These are phyloP conservation scores for Ulmus americana DNA, from an alignment of 331 rosid genomes.

Conservation along the genomic window DNA sequence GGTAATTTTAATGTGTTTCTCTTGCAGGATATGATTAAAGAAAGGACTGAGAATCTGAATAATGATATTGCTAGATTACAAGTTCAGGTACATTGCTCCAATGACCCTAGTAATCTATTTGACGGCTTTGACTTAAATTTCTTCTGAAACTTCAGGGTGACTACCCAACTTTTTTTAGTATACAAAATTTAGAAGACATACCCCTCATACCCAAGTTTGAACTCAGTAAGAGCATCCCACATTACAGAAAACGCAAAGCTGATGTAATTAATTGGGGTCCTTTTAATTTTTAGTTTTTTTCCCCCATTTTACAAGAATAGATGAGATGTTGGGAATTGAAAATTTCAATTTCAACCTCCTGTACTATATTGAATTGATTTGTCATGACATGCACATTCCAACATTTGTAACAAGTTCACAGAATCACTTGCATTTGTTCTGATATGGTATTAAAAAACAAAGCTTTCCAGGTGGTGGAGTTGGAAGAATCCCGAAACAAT, in stretches of 20 bases:
- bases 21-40: slow-evolving; percentile 52
- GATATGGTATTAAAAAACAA: slow-evolving; percentile 77
- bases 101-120: slow-evolving; percentile 16
- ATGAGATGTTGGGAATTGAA: background rate
- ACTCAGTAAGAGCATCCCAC: background rate
- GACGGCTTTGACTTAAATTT: slow-evolving; percentile 10
- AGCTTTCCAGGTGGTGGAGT: slow-evolving; percentile 83
- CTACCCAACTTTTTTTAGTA: slow-evolving; percentile 11
- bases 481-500: slow-evolving; percentile 55
- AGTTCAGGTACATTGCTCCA: slow-evolving; percentile 53
- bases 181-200: background rate
- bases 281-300: background rate
- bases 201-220: slow-evolving; percentile 1
- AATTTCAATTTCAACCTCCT: background rate
- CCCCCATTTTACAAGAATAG: background rate
- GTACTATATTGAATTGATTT: slow-evolving; percentile 1
- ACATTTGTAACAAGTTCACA: slow-evolving; percentile 25
- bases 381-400: slow-evolving; percentile 22
- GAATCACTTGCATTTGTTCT: slow-evolving; percentile 44
- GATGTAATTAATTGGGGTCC: background rate
- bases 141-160: background rate
- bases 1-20: slow-evolving; percentile 18
- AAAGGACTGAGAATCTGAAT: slow-evolving; percentile 38
- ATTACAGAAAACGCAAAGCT: background rate
- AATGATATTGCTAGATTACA: slow-evolving; percentile 40